Evolutionary conservation across 495 filamentous ascomycete species (phyloP), one percentile per base, ranked within the genome.

Genomic region (Annulohypoxylon bovei): DNA sequence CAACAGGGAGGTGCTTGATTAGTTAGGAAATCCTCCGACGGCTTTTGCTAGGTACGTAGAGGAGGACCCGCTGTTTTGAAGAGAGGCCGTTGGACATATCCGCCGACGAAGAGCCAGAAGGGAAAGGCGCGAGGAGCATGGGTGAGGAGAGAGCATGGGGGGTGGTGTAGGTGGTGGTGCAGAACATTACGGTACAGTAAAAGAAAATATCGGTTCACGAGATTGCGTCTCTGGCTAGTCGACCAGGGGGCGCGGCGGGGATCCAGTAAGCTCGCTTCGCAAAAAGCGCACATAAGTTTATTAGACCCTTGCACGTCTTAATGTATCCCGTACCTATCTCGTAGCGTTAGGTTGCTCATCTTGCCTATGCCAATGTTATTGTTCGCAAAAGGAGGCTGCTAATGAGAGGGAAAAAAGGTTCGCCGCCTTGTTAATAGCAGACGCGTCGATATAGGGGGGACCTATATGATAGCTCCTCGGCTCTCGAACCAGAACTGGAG

Each of bases 201-300:
- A 76, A 74, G 33, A 74, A 53, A 76, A 75, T 75, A 72, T 76
- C 76, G 76, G 76, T 78, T 78, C 71, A 72, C 71, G 69, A 78
- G 76, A 78, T 78, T 78, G 76, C 71, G 49, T 73, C 71, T 67
- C 58, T 64, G 60, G 53, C 69, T 53, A 71, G 63, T 42, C 54
- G 69, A 74, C 67, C 70, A 65, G 75, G 70, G 68, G 71, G 32
- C 46, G 58, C 62, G 68, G 75, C 75, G 74, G 71, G 74, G 71
- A 75, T 79, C 80, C 75, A 81, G 79, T 79, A 77, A 76, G 76
- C 81, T 83, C 81, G 81, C 81, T 79, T 83, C 77, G 79, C 77
- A 71, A 76, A 75, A 76, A 76, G 68, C 76, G 74, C 73, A 78
- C 75, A 60, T 68, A 73, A 67, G 70, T 70, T 75, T 72, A 71